Conservation (phyloP, 495 filamentous ascomycete species). For the Penicillium malachiteum region DNA sequence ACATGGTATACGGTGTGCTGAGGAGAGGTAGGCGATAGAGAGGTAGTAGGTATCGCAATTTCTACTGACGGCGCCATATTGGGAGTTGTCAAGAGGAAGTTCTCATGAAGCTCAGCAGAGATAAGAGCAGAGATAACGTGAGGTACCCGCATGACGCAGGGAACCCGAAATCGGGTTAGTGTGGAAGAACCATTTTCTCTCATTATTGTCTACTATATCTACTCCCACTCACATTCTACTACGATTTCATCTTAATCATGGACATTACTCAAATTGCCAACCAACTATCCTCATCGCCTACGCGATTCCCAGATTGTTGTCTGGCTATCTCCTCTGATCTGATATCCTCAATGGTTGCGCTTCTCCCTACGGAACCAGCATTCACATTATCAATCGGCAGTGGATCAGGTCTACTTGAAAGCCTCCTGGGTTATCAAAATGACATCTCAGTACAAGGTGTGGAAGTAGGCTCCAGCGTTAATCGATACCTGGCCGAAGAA, state of each 20-base stretch:
- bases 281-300: slow-evolving; percentile 14
- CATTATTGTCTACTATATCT: too few species aligned
- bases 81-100: slow-evolving; percentile 1
- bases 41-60: slow-evolving; percentile 78
- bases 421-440: slow-evolving; percentile 31
- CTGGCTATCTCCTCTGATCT: slow-evolving; percentile 46
- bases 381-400: slow-evolving; percentile 54
- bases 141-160: slow-evolving; percentile 15
- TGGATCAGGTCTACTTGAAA: slow-evolving; percentile 55
- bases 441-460: slow-evolving; percentile 41
- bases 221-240: too few species aligned
- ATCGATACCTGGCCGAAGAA: slow-evolving; percentile 45
- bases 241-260: background rate
- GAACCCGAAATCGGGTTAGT: background rate
- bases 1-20: slow-evolving; percentile 93
- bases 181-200: background rate
- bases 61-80: slow-evolving; percentile 73
- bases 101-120: background rate
- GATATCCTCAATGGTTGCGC: slow-evolving; percentile 26
- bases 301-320: slow-evolving; percentile 45
- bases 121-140: background rate
- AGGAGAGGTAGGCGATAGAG: slow-evolving; percentile 60
- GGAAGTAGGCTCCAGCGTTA: slow-evolving; percentile 44
- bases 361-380: slow-evolving; percentile 41
- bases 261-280: background rate